Evolutionary conservation across 2,329 filamentous ascomycete species (phyloP), one percentile per base, ranked within the genome.

Genomic region (Amylocarpus encephaloides): DNA sequence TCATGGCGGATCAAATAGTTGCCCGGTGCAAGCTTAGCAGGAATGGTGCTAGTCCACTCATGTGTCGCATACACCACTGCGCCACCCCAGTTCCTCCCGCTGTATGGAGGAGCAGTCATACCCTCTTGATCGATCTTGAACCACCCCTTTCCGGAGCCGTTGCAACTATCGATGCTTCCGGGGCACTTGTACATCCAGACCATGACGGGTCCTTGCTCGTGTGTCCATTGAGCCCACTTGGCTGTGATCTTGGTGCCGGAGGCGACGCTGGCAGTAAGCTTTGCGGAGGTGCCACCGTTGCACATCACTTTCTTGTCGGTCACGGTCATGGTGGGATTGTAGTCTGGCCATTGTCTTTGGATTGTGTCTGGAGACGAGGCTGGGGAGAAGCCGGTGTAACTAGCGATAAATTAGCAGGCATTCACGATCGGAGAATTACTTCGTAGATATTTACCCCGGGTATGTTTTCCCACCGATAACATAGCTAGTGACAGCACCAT

Each of bases 41-140:
- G 77, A 52, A 80, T 74, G 12, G 67, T 75, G 65, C 69, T 72
- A 2, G 73, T 74, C 70, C 72, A 80, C 51, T 72, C 62, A 10
- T 74, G 64, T 7, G 68, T 71, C 52, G 70, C 68, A 30, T 68
- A 59, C 46, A 79, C 71, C 6, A 70, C 52, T 1, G 71, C 74
- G 0, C 72, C 74, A 12, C 71, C 75, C 74, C 75, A 77, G 55
- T 26, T 52, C 30, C 71, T 70, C 19, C 67, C 67, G 48, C 71
- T 72, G 41, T 75, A 60, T 7, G 68, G 68, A 16, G 68, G 65
- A 4, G 71, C 73, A 33, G 68, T 70, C 50, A 77, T 66, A 33
- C 75, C 77, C 62, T 71, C 69, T 61, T 80, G 70, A 58, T 77
- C 74, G 55, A 80, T 78, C 70, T 80, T 80, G 72, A 80, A 81